Evolutionary conservation across 2,329 filamentous ascomycete species (phyloP).

Genomic region (Magnaporthales sp.): DNA sequence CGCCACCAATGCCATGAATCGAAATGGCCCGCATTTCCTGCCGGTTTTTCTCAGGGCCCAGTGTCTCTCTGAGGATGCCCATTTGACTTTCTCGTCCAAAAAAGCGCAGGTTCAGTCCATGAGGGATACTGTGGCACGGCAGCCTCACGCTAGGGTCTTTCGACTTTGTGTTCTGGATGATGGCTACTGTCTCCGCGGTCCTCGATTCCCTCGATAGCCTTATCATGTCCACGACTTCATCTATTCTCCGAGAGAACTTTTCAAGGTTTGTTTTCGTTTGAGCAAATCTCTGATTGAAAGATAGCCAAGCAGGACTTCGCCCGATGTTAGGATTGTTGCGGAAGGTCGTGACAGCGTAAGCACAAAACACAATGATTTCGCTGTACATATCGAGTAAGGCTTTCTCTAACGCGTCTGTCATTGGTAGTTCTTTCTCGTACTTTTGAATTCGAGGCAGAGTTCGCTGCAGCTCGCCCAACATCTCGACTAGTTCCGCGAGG

Average conservation of each 20-base stretch:
- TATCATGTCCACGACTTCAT: neutral
- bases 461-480: neutral
- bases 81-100: neutral
- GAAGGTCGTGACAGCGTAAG: neutral
- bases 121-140: neutral
- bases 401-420: neutral
- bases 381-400: neutral
- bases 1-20: neutral
- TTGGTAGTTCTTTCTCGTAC: neutral
- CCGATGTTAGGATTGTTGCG: neutral
- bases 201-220: neutral
- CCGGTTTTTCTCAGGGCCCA: neutral
- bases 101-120: neutral
- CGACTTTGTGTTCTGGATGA: neutral
- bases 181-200: neutral
- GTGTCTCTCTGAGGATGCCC: neutral
- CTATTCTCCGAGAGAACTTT: neutral
- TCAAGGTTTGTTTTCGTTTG: neutral
- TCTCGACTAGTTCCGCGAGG: neutral
- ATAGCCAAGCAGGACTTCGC: neutral
- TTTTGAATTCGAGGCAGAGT: neutral
- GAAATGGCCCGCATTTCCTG: neutral
- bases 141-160: neutral
- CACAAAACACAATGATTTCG: neutral
- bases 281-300: neutral